Base-by-base conservation (phyloP, 164 flowering plant species). In the Vitis rotundifolia region DNA sequence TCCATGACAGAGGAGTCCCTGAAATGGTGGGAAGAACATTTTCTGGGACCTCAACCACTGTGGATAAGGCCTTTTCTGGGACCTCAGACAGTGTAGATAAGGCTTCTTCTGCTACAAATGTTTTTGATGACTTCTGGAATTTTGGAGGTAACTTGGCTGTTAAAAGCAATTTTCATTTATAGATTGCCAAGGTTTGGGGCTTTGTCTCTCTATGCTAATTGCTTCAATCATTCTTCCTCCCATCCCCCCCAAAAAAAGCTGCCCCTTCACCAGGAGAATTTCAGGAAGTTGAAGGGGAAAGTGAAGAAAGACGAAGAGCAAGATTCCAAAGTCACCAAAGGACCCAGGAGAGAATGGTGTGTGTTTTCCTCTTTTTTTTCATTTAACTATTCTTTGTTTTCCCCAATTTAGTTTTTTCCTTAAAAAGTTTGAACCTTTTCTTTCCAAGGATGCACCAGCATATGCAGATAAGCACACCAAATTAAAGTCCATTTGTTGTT, bases 251-350 rank as follows among this genome's bases (percentile, higher is more conserved):
- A 37, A 37, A 37, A 59, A 74, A 63, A 86, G 89, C 57, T 76
- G 68, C 82, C 49, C 61, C 85, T 63, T 61, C 84, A 66, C 71
- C 81, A 52, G 91, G 78, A 77, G 89, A 80, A 60, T 92, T 92
- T 76, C 82, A 86, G 76, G 97, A 92, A 75, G 65, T 84, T 60
- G 86, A 85, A 14, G 98, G 97, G 56, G 98, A 91, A 82, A 82
- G 73, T 77, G 88, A 85, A 73, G 97, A 89, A 77, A 88, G 97
- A 80, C 79, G 93, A 65, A 85, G 54, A 79, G 92, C 92, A 55
- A 80, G 96, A 85, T 67, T 77, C 73, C 88, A 72, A 11, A 90
- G 90, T 63, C 82, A 86, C 29, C 85, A 72, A 61, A 80, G 85
- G 68, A 84, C 90, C 49, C 79, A 85, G 54, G 87, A 82, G 68